Evolutionary conservation across 345 rosid species (phyloP).

Genomic region (Syzygium oleosum): DNA sequence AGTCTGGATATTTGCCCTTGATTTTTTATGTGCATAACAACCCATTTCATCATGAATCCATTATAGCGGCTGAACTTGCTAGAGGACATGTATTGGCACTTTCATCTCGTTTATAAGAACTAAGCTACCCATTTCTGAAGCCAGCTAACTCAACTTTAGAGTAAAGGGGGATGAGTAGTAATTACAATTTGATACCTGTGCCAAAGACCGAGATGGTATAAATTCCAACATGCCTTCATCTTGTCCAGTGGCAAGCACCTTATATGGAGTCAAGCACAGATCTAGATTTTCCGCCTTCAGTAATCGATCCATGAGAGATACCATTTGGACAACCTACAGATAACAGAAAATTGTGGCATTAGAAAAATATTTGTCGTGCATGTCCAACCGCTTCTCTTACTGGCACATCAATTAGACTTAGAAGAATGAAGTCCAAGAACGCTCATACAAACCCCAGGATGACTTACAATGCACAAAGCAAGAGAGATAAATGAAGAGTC

Average conservation of each 20-base stretch:
- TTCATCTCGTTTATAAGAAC: background rate
- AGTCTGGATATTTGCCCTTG: background rate
- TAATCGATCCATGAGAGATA: constrained; percentile 95
- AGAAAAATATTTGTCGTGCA: background rate
- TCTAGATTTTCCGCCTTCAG: constrained; percentile 96
- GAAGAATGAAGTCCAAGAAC: background rate
- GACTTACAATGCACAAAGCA: background rate
- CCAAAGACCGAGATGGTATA: constrained; percentile 87
- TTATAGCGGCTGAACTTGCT: background rate
- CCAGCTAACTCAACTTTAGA: background rate
- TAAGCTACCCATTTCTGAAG: background rate
- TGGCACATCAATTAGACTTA: background rate
- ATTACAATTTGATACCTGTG: constrained; percentile 46
- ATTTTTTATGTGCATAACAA: background rate
- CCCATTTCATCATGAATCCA: background rate
- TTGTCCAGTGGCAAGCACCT: constrained; percentile 95
- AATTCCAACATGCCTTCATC: constrained; percentile 99
- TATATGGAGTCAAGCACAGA: constrained; percentile 81
- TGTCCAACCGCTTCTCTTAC: background rate
- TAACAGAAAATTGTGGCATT: constrained; percentile 10
- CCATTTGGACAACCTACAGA: constrained; percentile 95
- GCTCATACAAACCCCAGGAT: background rate
- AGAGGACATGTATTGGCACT: background rate
- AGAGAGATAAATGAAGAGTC: background rate
- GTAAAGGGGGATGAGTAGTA: background rate